Evolutionary conservation across 2,329 filamentous ascomycete genomes (phyloP).

Genomic region (Penicillium fuscoglaucum): DNA sequence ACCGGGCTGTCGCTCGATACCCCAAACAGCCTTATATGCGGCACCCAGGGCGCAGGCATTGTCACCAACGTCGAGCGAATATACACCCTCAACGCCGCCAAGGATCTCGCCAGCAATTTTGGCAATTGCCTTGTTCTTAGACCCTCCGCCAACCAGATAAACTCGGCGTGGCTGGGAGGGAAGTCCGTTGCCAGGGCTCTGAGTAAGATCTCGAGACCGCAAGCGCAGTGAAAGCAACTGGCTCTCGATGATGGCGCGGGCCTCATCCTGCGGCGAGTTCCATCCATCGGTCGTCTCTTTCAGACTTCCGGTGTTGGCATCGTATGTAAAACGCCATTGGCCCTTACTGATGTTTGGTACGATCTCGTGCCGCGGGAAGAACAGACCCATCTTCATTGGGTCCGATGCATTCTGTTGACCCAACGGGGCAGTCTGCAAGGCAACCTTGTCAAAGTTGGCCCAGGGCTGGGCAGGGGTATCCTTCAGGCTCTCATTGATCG

Average conservation of each 20-base stretch:
- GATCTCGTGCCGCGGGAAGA: conserved; percentile 92
- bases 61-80: conserved; percentile 87
- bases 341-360: conserved; percentile 86
- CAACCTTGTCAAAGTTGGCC: conserved; percentile 75
- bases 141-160: conserved; percentile 92
- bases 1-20: conserved; percentile 63
- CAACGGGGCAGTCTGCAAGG: conserved; percentile 68
- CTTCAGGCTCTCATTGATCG: conserved; percentile 59
- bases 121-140: conserved; percentile 85
- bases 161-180: conserved; percentile 84
- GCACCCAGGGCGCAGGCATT: conserved; percentile 93
- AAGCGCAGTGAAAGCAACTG: conserved; percentile 89
- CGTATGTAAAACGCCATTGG: conserved; percentile 77
- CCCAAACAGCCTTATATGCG: conserved; percentile 96
- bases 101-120: conserved; percentile 82
- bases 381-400: conserved; percentile 83
- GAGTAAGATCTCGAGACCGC: conserved; percentile 75
- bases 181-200: conserved; percentile 54
- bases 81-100: conserved; percentile 85
- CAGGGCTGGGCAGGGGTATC: conserved; percentile 59
- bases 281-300: conserved; percentile 56
- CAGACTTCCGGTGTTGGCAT: conserved; percentile 49
- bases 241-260: conserved; percentile 87
- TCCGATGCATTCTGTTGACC: conserved; percentile 58
- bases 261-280: conserved; percentile 67